Conservation (phyloP, 495 filamentous ascomycete genomes). For the Penicillium taxi region DNA sequence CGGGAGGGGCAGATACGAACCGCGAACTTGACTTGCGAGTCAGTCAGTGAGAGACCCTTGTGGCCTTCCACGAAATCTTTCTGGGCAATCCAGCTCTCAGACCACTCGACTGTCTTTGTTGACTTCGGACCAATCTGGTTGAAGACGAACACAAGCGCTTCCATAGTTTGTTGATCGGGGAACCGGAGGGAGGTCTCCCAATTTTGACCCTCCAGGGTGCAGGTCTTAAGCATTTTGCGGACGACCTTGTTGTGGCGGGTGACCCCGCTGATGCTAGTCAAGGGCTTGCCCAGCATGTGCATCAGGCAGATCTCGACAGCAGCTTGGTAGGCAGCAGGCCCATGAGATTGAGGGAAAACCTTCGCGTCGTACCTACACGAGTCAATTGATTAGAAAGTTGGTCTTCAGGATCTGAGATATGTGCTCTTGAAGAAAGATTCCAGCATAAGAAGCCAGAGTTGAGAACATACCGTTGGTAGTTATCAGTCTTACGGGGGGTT, state of each 20-base stretch:
- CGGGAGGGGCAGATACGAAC: conserved; percentile 41
- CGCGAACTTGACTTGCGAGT: conserved; percentile 61
- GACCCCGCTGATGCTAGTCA: conserved; percentile 23
- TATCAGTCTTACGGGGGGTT: conserved; percentile 4
- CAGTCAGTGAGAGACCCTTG: conserved; percentile 41
- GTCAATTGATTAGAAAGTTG: conserved; percentile 8
- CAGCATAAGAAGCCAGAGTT: not conserved
- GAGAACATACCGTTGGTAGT: conserved; percentile 15
- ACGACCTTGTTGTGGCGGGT: conserved; percentile 26
- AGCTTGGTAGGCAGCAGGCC: conserved; percentile 29
- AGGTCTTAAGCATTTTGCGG: conserved; percentile 11
- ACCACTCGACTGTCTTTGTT: conserved; percentile 9
- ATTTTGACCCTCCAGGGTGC: conserved; percentile 11
- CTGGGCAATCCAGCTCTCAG: conserved; percentile 6
- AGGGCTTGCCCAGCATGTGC: conserved; percentile 27
- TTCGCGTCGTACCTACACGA: conserved; percentile 13
- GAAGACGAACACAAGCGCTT: conserved; percentile 32
- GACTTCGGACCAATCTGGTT: conserved; percentile 28
- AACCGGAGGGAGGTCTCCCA: conserved; percentile 29
- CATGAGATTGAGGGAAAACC: conserved; percentile 1
- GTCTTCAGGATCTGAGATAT: not conserved
- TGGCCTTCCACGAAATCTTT: conserved; percentile 7
- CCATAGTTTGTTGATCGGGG: conserved; percentile 20
- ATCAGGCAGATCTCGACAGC: conserved; percentile 43
- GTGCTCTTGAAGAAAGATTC: not conserved